Percentiles rank a stretch among this genome's conserved stretches.
These are phyloP conservation scores for Populus nigra DNA, from an alignment of 345 rosid species.

Conservation along the genomic window DNA sequence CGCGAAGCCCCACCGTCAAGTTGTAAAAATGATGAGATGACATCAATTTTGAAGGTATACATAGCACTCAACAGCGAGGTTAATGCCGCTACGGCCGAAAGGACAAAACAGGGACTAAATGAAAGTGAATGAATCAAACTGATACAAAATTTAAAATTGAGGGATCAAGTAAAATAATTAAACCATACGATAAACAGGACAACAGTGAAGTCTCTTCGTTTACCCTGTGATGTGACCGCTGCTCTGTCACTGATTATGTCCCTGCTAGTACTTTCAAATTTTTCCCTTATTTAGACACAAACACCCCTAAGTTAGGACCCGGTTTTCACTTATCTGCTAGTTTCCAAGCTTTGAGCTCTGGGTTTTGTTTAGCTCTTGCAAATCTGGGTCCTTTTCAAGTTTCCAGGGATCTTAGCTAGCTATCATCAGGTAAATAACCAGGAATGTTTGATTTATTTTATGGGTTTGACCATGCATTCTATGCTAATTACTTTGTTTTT, in stretches of 20 bases:
- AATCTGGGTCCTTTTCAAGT: background rate
- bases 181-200: background rate
- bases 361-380: background rate
- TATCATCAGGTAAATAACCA: background rate
- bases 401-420: background rate
- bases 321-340: too few relatives aligned
- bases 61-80: too few relatives aligned
- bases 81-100: too few relatives aligned
- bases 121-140: background rate
- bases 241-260: background rate
- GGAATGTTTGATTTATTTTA: too few relatives aligned
- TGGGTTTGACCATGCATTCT: background rate
- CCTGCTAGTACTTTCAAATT: background rate
- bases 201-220: background rate
- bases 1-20: too few relatives aligned
- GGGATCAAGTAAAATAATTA: background rate
- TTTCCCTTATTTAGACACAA: background rate
- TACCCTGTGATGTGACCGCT: background rate
- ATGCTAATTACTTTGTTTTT: background rate
- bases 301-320: background rate
- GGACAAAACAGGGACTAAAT: background rate
- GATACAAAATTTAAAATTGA: background rate
- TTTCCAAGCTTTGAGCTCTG: background rate
- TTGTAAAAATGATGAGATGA: too few relatives aligned
- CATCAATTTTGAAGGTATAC: too few relatives aligned